Conservation (phyloP, 2,329 filamentous ascomycete genomes). For the Venturia aucupariae region DNA sequence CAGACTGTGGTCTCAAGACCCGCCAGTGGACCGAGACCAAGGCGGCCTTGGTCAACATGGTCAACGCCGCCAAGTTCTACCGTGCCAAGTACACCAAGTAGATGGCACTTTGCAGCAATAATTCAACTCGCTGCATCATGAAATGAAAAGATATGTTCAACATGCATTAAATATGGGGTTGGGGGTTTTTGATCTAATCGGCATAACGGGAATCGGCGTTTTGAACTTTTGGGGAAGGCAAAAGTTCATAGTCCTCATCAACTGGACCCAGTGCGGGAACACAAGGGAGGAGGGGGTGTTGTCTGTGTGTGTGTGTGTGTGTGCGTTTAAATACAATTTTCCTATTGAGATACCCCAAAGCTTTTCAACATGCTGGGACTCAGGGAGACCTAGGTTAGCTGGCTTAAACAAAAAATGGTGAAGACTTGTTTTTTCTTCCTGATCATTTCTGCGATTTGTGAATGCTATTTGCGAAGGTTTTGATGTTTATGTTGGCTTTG, state of each 20-base stretch:
- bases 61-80: slow-evolving; percentile 96
- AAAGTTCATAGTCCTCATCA: neutral
- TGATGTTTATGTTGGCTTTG: no score
- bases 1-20: slow-evolving; percentile 98
- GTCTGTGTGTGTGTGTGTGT: neutral
- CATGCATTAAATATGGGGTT: neutral
- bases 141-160: neutral
- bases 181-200: neutral
- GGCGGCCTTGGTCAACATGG: slow-evolving; percentile 91
- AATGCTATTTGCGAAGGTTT: no score
- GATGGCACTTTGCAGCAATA: neutral
- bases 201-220: neutral
- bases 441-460: neutral
- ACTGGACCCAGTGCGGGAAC: slow-evolving; percentile 9
- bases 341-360: slow-evolving; percentile 12
- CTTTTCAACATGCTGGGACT: slow-evolving; percentile 13
- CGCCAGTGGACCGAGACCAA: slow-evolving; percentile 98
- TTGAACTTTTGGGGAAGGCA: neutral
- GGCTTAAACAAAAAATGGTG: neutral
- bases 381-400: slow-evolving; percentile 2
- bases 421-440: neutral
- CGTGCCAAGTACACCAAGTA: slow-evolving; percentile 54
- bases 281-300: neutral
- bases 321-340: neutral
- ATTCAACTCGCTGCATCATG: slow-evolving; percentile 10